Conservation (phyloP, 2,329 filamentous ascomycete genomes). For the Clarireedia monteithiana region DNA sequence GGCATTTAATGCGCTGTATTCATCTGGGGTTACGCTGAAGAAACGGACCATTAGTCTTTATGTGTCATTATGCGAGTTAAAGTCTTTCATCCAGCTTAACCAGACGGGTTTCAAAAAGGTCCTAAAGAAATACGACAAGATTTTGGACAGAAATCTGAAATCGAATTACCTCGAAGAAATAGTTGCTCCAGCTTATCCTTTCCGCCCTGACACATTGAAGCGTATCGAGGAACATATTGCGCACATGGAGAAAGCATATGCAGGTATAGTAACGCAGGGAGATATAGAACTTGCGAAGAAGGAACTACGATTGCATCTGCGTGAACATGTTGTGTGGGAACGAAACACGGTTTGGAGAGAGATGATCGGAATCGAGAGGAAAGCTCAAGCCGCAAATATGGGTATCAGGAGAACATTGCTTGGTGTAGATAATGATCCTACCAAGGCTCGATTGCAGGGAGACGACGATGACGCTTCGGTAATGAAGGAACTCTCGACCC, state of each 20-base stretch:
- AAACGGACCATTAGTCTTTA: conserved; percentile 83
- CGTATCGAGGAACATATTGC: conserved; percentile 63
- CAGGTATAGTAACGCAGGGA: conserved; percentile 73
- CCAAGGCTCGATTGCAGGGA: conserved; percentile 69
- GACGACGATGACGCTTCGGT: conserved; percentile 60
- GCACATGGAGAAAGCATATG: conserved; percentile 72
- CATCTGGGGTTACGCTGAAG: conserved; percentile 77
- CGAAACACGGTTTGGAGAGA: conserved; percentile 98
- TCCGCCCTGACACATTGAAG: conserved; percentile 64
- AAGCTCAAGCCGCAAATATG: conserved; percentile 87
- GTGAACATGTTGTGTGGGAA: conserved; percentile 98
- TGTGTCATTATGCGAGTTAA: conserved; percentile 88
- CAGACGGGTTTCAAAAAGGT: conserved; percentile 95
- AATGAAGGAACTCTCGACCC: conserved; percentile 67
- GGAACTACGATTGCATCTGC: conserved; percentile 80
- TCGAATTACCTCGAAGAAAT: conserved; percentile 64
- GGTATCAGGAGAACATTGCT: conserved; percentile 72
- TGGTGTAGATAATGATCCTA: conserved; percentile 61
- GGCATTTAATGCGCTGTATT: conserved; percentile 58
- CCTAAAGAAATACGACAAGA: conserved; percentile 98
- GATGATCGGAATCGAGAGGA: conserved; percentile 95
- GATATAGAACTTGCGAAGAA: conserved; percentile 70
- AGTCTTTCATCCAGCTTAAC: conserved; percentile 93
- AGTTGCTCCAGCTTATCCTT: conserved; percentile 76
- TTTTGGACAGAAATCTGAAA: conserved; percentile 73